Conservation (phyloP, 305 asterid genomes). For the Fraxinus baroniana region DNA sequence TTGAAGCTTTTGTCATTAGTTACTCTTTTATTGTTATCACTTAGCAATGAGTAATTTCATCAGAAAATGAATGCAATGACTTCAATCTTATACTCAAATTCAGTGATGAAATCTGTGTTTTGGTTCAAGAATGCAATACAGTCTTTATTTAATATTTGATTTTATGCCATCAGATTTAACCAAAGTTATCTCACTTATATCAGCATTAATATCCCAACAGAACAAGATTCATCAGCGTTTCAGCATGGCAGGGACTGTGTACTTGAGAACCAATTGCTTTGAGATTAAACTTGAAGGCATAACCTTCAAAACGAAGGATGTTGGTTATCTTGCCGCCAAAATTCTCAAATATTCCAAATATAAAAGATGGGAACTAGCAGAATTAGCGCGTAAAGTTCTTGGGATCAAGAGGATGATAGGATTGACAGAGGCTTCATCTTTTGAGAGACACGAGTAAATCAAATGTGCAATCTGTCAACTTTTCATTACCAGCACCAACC, state of each 20-base stretch:
- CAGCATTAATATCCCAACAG: neutral
- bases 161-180: constrained; percentile 68
- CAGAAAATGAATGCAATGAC: neutral
- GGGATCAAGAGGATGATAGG: no score
- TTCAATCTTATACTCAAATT: neutral
- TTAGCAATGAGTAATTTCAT: neutral
- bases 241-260: constrained; percentile 73
- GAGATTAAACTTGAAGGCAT: constrained; percentile 91
- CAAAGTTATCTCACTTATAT: constrained; percentile 39
- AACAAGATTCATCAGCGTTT: neutral
- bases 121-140: constrained; percentile 78
- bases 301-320: constrained; percentile 67
- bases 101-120: neutral
- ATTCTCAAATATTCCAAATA: no score
- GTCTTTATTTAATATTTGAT: constrained; percentile 75
- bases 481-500: no score
- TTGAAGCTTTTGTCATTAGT: no score
- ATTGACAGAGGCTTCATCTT: no score
- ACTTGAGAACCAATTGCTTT: constrained; percentile 66
- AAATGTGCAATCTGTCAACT: no score
- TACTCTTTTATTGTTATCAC: neutral
- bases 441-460: no score
- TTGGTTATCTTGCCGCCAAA: no score
- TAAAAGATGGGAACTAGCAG: no score
- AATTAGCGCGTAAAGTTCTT: no score